Base-by-base conservation (phyloP, 768 basidiomycete genomes). In the Crassisporium funariophilum region DNA sequence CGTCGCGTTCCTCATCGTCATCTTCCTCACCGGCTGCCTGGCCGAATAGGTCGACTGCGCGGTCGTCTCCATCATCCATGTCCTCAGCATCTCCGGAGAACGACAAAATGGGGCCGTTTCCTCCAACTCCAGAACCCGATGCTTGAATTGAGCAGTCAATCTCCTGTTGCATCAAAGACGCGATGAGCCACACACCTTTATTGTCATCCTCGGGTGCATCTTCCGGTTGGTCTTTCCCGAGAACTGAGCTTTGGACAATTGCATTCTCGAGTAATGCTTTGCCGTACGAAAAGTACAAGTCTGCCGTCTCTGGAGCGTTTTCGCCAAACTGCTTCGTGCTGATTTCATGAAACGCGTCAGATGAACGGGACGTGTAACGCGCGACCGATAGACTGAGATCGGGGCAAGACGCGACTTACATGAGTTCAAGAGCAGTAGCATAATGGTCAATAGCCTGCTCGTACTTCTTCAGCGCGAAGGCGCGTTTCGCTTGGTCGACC, bases 181-280 rank as follows among this genome's bases (percentile, higher is more conserved):
- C 54, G 51, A 48, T 1, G 13, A 34, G 24, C 31, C 48, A 49
- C 58, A 47, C 47, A 67, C 64, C 60, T 57, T 61, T 60, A 35
- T 67, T 70, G 44, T 72, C 73, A 15, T 74, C 78, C 24, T 69
- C 79, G 5, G 62, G 57, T 0, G 68, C 73, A 5, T 79, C 75
- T 35, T 86, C 83, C 1, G 77, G 71, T 55, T 90, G 86, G 29
- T 92, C 91, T 60, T 92, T 92, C 1, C 92, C 94, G 46, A 99
- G 69, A n/a, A 98, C 95, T 0, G 85, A 81, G 47, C 72, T 86
- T 59, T 93, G 88, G 4, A 82, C 68, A 49, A 98, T 90, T 4
- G 94, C 95, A 59, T 95, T 92, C 70, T 94, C 93, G 45, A 97
- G 76, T 33, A 98, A 69, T 4, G 97, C 93, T 65, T 88, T 93